Base-by-base conservation (phyloP, 169 alveolate genomes). In the Plasmodium billcollinsi region DNA sequence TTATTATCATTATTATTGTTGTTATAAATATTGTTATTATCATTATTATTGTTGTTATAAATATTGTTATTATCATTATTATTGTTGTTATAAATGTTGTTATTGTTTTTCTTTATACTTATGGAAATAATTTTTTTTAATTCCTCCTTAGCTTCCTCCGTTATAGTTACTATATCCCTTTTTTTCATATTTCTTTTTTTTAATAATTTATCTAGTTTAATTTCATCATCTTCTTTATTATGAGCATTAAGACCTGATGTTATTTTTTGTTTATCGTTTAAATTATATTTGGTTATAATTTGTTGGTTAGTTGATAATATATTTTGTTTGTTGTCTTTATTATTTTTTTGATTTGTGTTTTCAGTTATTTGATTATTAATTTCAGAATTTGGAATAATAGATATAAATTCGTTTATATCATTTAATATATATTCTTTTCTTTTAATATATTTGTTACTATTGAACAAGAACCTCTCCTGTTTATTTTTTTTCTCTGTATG, bases 161-260 rank as follows among this genome's bases (percentile, higher is more conserved):
- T 80, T 80, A 80, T 80, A 47, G 70, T 80, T 56, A 80, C 56
- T 47, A 80, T 80, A 49, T 67, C 71, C 26, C 26, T 24, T 49
- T 67, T 80, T 67, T 80, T 80, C 29, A 67, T 54, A 12, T 61
- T 59, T 80, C 90, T 80, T 58, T 80, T 80, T 71, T 67, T 65
- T 80, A 80, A 43, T 56, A 80, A 33, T 39, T 49, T 52, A 54
- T 80, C 83, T 29, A 80, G 26, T 15, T 80, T 80, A n/a, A 15
- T 3, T 7, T 80, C 90, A 20, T 66, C 80, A 8, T 80, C 83
- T 15, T 29, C 56, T 49, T 20, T 33, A 12, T 33, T 11, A 8
- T 3, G 4, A 11, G 21, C 0, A 4, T 29, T 29, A 29, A 29
- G 5, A 29, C 6, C 2, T 1, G 9, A 52, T 54, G 15, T 5